Conservation (phyloP, 1,139 yeast genomes). For the Geotrichum fermentans region DNA sequence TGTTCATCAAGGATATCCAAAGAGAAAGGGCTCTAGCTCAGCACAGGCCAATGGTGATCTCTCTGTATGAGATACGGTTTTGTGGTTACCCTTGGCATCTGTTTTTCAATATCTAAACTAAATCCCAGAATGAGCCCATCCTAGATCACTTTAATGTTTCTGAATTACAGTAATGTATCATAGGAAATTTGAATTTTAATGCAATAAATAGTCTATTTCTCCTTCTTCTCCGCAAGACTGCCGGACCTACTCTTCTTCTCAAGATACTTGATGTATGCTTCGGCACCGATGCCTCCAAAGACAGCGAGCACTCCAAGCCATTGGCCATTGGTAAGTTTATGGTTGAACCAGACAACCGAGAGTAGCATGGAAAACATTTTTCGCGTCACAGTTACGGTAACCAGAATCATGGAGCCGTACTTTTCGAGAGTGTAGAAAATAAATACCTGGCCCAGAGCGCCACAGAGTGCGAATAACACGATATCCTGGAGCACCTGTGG, state of each 20-base stretch:
- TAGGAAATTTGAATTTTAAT: too few species aligned
- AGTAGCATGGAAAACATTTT: conserved; percentile 93
- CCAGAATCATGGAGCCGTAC: conserved; percentile 77
- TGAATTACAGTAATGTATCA: too few species aligned
- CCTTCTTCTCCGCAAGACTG: conserved; percentile 14
- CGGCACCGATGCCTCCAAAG: conserved; percentile 73
- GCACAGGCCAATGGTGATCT: too few species aligned
- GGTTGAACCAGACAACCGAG: conserved; percentile 83
- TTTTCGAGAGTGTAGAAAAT: conserved; percentile 77
- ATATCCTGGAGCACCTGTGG: conserved; percentile 57
- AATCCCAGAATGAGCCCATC: too few species aligned
- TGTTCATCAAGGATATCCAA: too few species aligned
- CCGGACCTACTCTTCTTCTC: conserved; percentile 20
- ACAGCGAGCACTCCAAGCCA: conserved; percentile 78
- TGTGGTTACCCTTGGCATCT: too few species aligned
- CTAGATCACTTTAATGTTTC: too few species aligned
- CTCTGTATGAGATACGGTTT: too few species aligned
- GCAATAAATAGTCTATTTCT: background rate
- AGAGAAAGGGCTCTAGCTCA: too few species aligned
- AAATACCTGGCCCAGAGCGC: conserved; percentile 89
- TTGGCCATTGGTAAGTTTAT: conserved; percentile 55
- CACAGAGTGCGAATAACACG: conserved; percentile 65
- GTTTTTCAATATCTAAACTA: too few species aligned
- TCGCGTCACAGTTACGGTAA: conserved; percentile 92
- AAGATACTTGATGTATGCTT: conserved; percentile 48